A percentile compares a stretch with the other conserved stretches of the same genome.
Evolutionary conservation across 495 filamentous ascomycete genomes (phyloP).

Genomic region (Penicillium tannophilum): DNA sequence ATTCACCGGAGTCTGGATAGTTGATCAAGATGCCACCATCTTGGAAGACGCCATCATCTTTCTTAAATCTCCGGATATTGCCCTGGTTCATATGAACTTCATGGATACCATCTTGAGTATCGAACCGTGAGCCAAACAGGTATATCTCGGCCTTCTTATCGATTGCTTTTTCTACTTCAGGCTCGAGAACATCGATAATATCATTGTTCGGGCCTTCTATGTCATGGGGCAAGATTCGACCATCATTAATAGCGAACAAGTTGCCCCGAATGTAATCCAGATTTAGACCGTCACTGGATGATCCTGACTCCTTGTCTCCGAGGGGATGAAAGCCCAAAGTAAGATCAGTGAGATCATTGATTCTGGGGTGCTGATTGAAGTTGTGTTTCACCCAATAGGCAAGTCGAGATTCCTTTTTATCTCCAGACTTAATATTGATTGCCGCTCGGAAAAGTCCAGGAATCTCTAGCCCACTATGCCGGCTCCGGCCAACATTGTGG

Average conservation of each 20-base stretch:
- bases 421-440: conserved; percentile 34
- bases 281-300: too few species aligned
- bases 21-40: conserved; percentile 39
- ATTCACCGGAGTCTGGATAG: conserved; percentile 28
- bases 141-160: not conserved
- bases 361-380: conserved; percentile 8
- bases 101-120: not conserved
- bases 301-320: not conserved
- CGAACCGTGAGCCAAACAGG: not conserved
- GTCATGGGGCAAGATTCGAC: not conserved
- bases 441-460: conserved; percentile 23
- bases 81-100: not conserved
- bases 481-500: not conserved
- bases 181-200: not conserved
- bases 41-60: conserved; percentile 37
- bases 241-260: not conserved
- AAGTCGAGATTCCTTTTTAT: conserved; percentile 24
- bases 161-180: not conserved
- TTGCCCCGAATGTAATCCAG: not conserved
- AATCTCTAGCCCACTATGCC: conserved; percentile 1
- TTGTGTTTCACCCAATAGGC: conserved; percentile 29
- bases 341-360: not conserved
- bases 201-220: not conserved
- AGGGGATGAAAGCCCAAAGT: not conserved
- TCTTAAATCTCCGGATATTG: conserved; percentile 5